These are phyloP conservation scores for Phtheirospermum japonicum DNA, from an alignment of 257 asterid species.

Conservation along the genomic window DNA sequence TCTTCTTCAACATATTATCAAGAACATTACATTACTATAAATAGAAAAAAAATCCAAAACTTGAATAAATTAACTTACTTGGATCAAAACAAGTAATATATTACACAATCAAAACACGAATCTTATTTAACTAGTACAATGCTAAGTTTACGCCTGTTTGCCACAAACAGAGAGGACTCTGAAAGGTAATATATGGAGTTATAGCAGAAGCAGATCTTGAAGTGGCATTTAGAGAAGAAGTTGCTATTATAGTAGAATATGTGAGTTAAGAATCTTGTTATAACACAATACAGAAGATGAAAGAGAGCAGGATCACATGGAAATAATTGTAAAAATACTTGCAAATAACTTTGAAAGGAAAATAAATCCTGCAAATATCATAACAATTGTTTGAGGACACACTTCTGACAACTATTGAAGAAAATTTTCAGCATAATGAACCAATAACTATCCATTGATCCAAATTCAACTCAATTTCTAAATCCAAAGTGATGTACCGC, in stretches of 20 bases:
- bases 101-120: too few species aligned
- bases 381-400: constrained; percentile 10
- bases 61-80: too few species aligned
- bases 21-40: too few species aligned
- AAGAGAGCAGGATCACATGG: constrained; percentile 20
- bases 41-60: too few species aligned
- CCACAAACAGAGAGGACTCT: constrained; percentile 14
- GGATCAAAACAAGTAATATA: too few species aligned
- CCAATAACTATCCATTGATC: constrained; percentile 3
- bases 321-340: constrained; percentile 17
- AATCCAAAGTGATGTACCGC: constrained; percentile 27
- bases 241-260: constrained; percentile 17
- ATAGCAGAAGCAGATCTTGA: constrained; percentile 21
- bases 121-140: constrained; percentile 12
- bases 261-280: constrained; percentile 22
- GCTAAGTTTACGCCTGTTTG: constrained; percentile 2
- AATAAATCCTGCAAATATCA: constrained; percentile 10
- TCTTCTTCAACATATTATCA: too few species aligned
- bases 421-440: constrained; percentile 12
- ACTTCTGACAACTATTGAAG: constrained; percentile 20
- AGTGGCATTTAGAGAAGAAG: constrained; percentile 22
- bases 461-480: neutral
- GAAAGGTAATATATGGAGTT: constrained; percentile 16
- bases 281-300: constrained; percentile 23
- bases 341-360: constrained; percentile 11